Conservation (phyloP, 2,329 filamentous ascomycete species). For the Cadophora sp. region DNA sequence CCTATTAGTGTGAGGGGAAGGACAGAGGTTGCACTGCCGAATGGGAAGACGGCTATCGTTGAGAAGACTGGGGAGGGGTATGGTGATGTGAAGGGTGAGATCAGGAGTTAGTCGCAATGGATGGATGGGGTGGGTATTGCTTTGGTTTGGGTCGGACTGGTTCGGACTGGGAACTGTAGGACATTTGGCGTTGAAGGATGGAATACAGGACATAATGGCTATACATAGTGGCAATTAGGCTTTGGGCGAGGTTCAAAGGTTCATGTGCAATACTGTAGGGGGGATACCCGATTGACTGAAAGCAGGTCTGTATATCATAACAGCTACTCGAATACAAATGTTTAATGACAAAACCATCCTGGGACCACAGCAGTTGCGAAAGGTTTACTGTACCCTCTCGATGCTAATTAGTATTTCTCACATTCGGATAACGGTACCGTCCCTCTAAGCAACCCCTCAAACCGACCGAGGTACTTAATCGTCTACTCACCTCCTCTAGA, state of each 20-base stretch:
- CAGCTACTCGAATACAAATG: not conserved
- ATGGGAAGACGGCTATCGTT: conserved; percentile 36
- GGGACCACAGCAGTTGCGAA: too few species aligned
- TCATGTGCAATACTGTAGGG: not conserved
- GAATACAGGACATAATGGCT: not conserved
- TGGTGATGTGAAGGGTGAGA: conserved; percentile 27
- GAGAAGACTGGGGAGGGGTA: conserved; percentile 36
- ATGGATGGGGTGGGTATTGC: not conserved
- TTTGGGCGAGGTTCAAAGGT: not conserved
- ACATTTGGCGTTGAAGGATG: not conserved
- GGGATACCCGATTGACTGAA: not conserved
- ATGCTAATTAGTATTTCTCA: too few species aligned
- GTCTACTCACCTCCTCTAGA: too few species aligned
- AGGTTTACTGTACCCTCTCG: too few species aligned
- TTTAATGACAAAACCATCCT: not conserved
- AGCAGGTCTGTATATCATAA: not conserved
- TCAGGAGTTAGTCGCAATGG: conserved; percentile 38
- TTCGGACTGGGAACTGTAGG: not conserved
- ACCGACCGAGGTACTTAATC: too few species aligned
- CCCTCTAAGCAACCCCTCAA: too few species aligned
- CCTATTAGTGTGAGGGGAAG: conserved; percentile 34
- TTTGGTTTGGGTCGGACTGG: not conserved
- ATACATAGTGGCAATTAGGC: not conserved
- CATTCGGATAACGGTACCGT: too few species aligned
- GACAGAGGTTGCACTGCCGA: conserved; percentile 32